Evolutionary conservation across 2,329 filamentous ascomycete species (phyloP).

Genomic region (Elsinoe australis): DNA sequence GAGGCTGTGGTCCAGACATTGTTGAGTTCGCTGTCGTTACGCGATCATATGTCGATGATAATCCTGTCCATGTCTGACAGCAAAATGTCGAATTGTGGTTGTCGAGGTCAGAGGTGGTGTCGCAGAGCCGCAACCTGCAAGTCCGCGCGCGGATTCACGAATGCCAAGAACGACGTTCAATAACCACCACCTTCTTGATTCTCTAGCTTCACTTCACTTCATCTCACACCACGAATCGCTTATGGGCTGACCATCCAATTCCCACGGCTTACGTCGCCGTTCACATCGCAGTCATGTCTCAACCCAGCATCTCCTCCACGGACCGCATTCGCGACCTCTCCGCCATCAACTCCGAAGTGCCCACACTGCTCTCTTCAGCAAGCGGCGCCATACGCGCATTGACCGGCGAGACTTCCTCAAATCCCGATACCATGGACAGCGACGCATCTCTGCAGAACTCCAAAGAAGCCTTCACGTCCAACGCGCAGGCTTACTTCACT

Average conservation of each 20-base stretch:
- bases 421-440: slow-evolving; percentile 1
- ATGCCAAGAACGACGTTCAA: slow-evolving; percentile 7
- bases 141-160: not conserved
- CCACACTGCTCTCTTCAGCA: slow-evolving; percentile 50
- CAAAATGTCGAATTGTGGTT: not conserved
- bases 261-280: slow-evolving; percentile 12
- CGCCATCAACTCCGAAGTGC: slow-evolving; percentile 60
- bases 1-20: slow-evolving; percentile 33
- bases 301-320: slow-evolving; percentile 51
- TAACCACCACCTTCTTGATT: not conserved
- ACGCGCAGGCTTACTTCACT: slow-evolving; percentile 56
- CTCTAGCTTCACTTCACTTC: not conserved
- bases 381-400: slow-evolving; percentile 58
- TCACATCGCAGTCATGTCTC: slow-evolving; percentile 23
- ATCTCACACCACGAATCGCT: not conserved
- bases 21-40: slow-evolving; percentile 14
- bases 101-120: not conserved
- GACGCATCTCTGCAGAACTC: slow-evolving; percentile 38
- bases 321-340: slow-evolving; percentile 76
- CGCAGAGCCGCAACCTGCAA: slow-evolving; percentile 14
- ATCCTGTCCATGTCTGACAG: not conserved
- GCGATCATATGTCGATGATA: slow-evolving; percentile 8
- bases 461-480: slow-evolving; percentile 51
- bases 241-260: slow-evolving; percentile 18
- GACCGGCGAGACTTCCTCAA: slow-evolving; percentile 35